A percentile compares a stretch with the other conserved stretches of the same genome.
Evolutionary conservation across 2,329 filamentous ascomycete genomes (phyloP).

Genomic region (Aspergillus quadricinctus): DNA sequence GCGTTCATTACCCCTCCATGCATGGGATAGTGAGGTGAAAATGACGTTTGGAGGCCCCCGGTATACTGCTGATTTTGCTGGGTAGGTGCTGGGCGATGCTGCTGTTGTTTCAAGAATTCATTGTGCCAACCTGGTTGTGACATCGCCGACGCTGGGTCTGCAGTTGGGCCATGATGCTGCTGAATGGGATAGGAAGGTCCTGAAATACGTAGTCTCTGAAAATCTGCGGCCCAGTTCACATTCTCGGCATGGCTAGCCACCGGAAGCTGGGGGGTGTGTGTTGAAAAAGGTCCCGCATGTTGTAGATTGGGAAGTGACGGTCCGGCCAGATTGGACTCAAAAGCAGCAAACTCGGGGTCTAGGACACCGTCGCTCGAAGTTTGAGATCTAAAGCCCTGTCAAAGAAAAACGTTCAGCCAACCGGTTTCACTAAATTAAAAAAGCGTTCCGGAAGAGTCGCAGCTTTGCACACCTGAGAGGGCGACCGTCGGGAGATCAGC

Average conservation of each 20-base stretch:
- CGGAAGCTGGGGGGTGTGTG: constrained; percentile 22
- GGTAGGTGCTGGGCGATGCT: constrained; percentile 21
- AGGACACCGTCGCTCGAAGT: constrained; percentile 52
- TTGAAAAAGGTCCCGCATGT: constrained; percentile 28
- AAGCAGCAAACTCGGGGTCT: constrained; percentile 66
- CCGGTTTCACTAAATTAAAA: not conserved
- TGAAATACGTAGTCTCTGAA: constrained; percentile 42
- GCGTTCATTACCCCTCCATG: constrained; percentile 17
- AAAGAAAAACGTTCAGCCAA: not conserved
- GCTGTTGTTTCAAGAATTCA: constrained; percentile 51
- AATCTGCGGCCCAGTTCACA: constrained; percentile 43
- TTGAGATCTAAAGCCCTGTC: constrained; percentile 60
- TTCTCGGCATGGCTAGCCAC: constrained; percentile 18
- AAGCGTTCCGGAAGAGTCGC: not conserved
- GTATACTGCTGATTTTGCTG: constrained; percentile 19
- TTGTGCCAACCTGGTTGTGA: constrained; percentile 53
- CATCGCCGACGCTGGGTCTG: constrained; percentile 29
- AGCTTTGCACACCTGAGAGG: constrained; percentile 48
- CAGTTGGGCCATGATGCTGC: constrained; percentile 44
- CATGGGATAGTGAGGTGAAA: constrained; percentile 23
- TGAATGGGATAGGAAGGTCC: constrained; percentile 41
- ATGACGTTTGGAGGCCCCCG: constrained; percentile 27
- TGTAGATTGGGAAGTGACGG: constrained; percentile 35
- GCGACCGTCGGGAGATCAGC: constrained; percentile 50
- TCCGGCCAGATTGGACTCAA: constrained; percentile 46